These are phyloP conservation scores for Lizanozyma gosingica DNA, from an alignment of 1,139 yeast genomes.

Conservation along the genomic window DNA sequence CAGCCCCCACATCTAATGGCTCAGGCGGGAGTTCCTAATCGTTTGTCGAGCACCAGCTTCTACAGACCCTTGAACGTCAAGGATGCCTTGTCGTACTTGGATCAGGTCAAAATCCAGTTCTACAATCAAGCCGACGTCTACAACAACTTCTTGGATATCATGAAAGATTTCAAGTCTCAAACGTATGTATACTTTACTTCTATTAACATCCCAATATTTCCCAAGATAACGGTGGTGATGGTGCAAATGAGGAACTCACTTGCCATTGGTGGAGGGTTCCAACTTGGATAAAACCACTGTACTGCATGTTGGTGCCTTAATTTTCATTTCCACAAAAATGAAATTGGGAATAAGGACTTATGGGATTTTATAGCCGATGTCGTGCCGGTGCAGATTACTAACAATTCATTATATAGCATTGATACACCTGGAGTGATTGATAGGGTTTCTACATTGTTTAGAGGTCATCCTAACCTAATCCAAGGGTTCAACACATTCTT, in stretches of 20 bases:
- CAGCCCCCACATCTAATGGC: constrained; percentile 11
- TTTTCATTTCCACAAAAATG: too few relatives aligned
- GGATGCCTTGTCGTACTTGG: constrained; percentile 91
- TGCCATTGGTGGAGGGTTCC: constrained; percentile 2
- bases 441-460: constrained; percentile 79
- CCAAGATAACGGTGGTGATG: background rate
- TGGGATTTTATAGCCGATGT: background rate
- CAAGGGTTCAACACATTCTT: constrained; percentile 96
- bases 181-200: constrained; percentile 29
- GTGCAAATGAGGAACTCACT: constrained; percentile 1
- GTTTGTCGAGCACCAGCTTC: constrained; percentile 37
- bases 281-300: constrained; percentile 1
- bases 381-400: constrained; percentile 6
- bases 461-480: constrained; percentile 87
- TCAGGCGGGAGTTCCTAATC: constrained; percentile 32
- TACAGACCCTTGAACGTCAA: constrained; percentile 91
- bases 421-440: constrained; percentile 99
- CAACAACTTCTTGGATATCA: constrained; percentile 89
- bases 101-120: constrained; percentile 91
- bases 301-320: background rate
- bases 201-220: background rate
- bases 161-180: constrained; percentile 97
- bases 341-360: too few relatives aligned
- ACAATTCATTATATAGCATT: constrained; percentile 36
- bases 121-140: constrained; percentile 91